Conservation (phyloP, 2,329 filamentous ascomycete species). For the Colletotrichum tropicale region DNA sequence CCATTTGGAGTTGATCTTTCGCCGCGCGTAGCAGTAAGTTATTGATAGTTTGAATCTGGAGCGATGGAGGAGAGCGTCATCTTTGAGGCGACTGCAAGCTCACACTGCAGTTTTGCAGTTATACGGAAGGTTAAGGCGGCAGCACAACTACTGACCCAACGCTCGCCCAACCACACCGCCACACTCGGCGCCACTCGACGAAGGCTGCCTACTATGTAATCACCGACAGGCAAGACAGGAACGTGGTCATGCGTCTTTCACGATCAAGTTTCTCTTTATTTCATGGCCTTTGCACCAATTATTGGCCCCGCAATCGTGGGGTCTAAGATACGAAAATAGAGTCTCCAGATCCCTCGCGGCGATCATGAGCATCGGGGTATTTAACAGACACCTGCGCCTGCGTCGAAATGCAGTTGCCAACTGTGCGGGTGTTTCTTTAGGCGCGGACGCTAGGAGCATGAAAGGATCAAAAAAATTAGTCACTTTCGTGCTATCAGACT, state of each 20-base stretch:
- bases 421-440: background rate
- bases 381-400: background rate
- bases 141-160: background rate
- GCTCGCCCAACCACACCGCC: background rate
- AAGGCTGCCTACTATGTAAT: background rate
- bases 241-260: background rate
- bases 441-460: background rate
- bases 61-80: background rate
- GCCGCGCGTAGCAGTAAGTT: background rate
- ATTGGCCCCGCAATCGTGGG: background rate
- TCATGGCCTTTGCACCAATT: background rate
- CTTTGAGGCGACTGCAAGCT: background rate
- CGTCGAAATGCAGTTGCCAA: background rate
- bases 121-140: background rate
- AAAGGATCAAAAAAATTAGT: background rate
- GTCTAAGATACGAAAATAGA: background rate
- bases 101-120: background rate
- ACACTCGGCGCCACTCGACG: background rate
- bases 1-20: background rate
- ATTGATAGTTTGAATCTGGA: background rate
- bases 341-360: background rate
- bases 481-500: background rate
- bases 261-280: background rate
- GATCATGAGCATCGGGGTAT: background rate
- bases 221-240: background rate